Evolutionary conservation across 225 moss, liverwort and hornwort species (phyloP).

Genomic region (Climacium dendroides): DNA sequence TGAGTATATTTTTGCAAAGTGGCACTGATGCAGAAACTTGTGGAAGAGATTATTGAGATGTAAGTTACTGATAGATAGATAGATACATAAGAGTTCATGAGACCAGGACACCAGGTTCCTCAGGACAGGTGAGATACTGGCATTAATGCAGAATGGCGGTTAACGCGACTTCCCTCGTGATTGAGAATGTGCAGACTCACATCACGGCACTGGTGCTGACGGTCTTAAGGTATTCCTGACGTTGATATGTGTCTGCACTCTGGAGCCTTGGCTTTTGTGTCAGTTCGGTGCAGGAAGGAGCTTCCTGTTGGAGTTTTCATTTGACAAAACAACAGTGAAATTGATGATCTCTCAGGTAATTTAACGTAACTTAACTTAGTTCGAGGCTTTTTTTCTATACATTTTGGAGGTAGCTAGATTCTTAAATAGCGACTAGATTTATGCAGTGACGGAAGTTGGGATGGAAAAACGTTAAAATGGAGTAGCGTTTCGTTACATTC

Average conservation of each 20-base stretch:
- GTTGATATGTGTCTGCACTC: neutral
- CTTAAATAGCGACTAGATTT: neutral
- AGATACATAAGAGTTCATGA: neutral
- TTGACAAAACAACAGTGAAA: neutral
- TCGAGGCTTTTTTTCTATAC: neutral
- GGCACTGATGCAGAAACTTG: neutral
- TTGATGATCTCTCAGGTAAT: neutral
- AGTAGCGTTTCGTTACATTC: neutral
- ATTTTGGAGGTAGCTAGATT: neutral
- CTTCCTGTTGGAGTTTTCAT: neutral
- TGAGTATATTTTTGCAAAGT: neutral
- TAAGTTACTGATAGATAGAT: too few relatives aligned
- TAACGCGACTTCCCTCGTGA: neutral
- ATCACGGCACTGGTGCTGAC: neutral
- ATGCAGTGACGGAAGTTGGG: neutral
- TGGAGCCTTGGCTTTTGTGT: neutral
- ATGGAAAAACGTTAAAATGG: neutral
- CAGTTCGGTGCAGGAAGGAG: neutral
- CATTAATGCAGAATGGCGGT: neutral
- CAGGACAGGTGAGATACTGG: neutral
- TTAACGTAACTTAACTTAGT: too few relatives aligned
- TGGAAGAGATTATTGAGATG: neutral
- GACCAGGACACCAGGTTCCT: neutral
- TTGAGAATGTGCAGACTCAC: neutral
- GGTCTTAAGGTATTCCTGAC: too few relatives aligned